Evolutionary conservation across 1,139 yeast genomes (phyloP), one percentile per base, ranked within the genome.

Genomic region (Scheffersomyces titani): DNA sequence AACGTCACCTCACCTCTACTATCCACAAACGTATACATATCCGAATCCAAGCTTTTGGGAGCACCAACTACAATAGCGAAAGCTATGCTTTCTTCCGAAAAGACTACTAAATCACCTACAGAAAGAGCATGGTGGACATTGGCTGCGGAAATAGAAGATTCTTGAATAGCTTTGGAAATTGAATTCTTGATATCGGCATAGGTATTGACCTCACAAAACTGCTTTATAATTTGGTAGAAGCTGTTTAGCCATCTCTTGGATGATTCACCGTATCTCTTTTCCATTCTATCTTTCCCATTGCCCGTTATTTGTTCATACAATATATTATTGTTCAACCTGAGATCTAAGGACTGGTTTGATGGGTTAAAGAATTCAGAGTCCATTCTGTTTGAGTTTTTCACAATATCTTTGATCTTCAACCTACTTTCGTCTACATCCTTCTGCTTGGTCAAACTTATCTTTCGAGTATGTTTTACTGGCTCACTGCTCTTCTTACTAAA

Each of bases 1-100:
- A 81, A 86, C 1, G 75, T 65, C 6, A 89, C 71, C 51, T 79
- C 84, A 4, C 96, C 94, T 57, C 80, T 81, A 49, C 80, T 76
- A 57, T 82, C 81, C 52, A 86, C 73, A 58, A 85, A 79, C 0
- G 89, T 82, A 62, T 83, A 88, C 45, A 69, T 63, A 13, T 63
- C 61, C 0, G 74, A 67, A 5, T 64, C 66, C 9, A 78, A 61
- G 6, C 63, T 58, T 18, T 61, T 61, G 0, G 83, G 83, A 46
- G 69, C 60, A 1, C 66, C 70, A 9, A 71, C 78, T 2, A 80
- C 71, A 13, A 80, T 61, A 54, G 69, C 75, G 48, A 78, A 65
- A 44, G 69, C 66, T 6, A 72, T 65, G 53, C 70, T 69, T n/a
- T 75, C 77, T 9, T 70, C 69, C 20, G 63, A 57, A 7, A 78